Percentiles rank a stretch among this genome's conserved stretches.
Conservation (phyloP, 176 grass and related monocot species). For the Thinopyrum elongatum region DNA sequence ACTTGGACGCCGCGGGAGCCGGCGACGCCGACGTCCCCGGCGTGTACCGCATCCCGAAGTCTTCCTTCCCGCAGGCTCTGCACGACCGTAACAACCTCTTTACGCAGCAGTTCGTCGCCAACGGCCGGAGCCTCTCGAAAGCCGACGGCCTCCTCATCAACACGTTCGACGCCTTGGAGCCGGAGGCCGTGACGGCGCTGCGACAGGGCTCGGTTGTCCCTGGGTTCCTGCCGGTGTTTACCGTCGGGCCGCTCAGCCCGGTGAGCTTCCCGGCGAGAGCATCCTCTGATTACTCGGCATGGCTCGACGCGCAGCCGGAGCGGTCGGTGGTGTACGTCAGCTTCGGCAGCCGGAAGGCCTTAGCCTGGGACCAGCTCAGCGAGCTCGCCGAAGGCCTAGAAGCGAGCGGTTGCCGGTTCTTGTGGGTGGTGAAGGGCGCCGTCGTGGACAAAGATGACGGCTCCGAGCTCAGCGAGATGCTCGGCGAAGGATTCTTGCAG, state of each 20-base stretch:
- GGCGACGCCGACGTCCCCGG: background rate
- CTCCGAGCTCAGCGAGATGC: slow-evolving; percentile 22
- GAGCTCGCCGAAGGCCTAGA: slow-evolving; percentile 59
- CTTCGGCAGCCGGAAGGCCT: slow-evolving; percentile 70
- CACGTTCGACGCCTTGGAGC: slow-evolving; percentile 14
- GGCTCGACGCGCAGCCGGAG: slow-evolving; percentile 60
- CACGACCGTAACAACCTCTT: slow-evolving; percentile 9
- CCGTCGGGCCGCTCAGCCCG: slow-evolving; percentile 31
- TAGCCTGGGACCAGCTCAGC: slow-evolving; percentile 41
- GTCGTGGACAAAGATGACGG: slow-evolving; percentile 52
- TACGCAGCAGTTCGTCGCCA: background rate
- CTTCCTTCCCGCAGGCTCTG: slow-evolving; percentile 12
- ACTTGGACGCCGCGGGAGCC: background rate
- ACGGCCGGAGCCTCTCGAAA: background rate
- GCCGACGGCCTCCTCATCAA: slow-evolving; percentile 4
- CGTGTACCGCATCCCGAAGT: background rate
- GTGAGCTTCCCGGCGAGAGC: too few species aligned
- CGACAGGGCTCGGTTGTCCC: background rate
- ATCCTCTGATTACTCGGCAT: background rate
- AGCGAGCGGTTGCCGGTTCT: slow-evolving; percentile 47
- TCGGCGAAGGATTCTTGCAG: slow-evolving; percentile 39
- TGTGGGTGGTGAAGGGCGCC: slow-evolving; percentile 71
- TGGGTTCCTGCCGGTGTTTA: slow-evolving; percentile 37
- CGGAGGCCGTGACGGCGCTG: background rate
- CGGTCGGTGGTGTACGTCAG: slow-evolving; percentile 73